Percentiles rank a stretch among this genome's conserved stretches.
Evolutionary conservation across 805 yeast species (phyloP).

Genomic region (Grigorovia humatica): DNA sequence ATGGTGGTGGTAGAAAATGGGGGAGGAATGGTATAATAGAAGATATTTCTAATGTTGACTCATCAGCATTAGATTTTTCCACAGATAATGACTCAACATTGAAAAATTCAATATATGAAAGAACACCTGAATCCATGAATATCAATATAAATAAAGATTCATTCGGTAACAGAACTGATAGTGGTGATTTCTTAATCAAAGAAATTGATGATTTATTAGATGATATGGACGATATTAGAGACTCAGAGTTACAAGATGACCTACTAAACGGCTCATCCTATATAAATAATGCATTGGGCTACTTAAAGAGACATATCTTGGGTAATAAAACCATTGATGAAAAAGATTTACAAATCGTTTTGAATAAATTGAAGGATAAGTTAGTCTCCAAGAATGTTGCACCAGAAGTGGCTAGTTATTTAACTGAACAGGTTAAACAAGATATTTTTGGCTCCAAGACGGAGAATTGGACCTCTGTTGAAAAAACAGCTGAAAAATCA

Average conservation of each 20-base stretch:
- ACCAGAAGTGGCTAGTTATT: conserved; percentile 69
- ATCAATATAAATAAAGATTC: conserved; percentile 27
- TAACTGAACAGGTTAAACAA: conserved; percentile 59
- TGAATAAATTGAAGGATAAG: conserved; percentile 61
- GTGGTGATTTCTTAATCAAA: conserved; percentile 55
- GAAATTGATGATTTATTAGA: conserved; percentile 40
- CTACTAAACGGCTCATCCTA: conserved; percentile 11
- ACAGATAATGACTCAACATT: conserved; percentile 10
- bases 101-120: background rate
- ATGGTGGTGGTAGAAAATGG: conserved; percentile 46
- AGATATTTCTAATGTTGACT: conserved; percentile 33
- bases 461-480: conserved; percentile 63
- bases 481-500: conserved; percentile 59
- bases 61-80: conserved; percentile 46
- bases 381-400: conserved; percentile 82
- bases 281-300: conserved; percentile 37
- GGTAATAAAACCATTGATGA: conserved; percentile 62
- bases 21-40: conserved; percentile 49
- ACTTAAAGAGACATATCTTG: conserved; percentile 43
- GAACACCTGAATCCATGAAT: conserved; percentile 2
- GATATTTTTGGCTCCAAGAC: conserved; percentile 66
- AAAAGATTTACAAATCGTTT: conserved; percentile 54
- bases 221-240: background rate
- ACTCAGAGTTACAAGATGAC: conserved; percentile 10
- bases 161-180: conserved; percentile 33